These are phyloP conservation scores for Syzygium oleosum DNA, from an alignment of 345 rosid genomes.

Conservation along the genomic window DNA sequence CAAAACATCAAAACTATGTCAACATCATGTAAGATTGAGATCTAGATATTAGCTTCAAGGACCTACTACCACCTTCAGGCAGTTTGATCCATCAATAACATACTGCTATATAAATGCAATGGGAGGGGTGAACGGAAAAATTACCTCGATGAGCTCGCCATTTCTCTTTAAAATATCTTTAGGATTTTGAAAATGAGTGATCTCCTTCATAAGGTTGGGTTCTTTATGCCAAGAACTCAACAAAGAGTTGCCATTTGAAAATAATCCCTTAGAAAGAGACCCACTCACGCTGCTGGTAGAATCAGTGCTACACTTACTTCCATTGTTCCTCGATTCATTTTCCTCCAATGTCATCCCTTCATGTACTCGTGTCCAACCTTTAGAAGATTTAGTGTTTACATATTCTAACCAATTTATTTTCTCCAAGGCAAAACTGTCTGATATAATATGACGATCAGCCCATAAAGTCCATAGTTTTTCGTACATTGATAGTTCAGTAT, in stretches of 20 bases:
- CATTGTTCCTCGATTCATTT: conserved; percentile 20
- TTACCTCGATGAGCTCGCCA: conserved; percentile 90
- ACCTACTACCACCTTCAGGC: not conserved
- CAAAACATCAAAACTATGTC: conserved; percentile 1
- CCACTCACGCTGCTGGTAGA: conserved; percentile 23
- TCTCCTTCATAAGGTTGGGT: conserved; percentile 23
- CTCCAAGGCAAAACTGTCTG: conserved; percentile 51
- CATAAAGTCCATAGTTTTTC: conserved; percentile 53
- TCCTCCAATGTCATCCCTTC: conserved; percentile 24
- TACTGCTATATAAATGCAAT: not conserved
- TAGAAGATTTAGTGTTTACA: conserved; percentile 25
- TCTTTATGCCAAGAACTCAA: conserved; percentile 50
- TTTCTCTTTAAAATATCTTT: conserved; percentile 66
- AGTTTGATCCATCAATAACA: conserved; percentile 6
- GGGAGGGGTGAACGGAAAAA: not conserved
- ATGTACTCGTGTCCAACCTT: conserved; percentile 50
- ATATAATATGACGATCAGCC: conserved; percentile 53
- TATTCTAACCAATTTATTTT: conserved; percentile 35
- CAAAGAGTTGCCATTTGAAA: conserved; percentile 25
- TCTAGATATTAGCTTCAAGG: not conserved
- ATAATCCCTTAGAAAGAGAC: conserved; percentile 23
- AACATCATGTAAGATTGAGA: not conserved
- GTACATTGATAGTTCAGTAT: conserved; percentile 25
- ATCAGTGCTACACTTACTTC: conserved; percentile 17
- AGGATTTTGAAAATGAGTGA: conserved; percentile 41